Base-by-base conservation (phyloP, 805 yeast species). In the Yamadazyma insecticola region DNA sequence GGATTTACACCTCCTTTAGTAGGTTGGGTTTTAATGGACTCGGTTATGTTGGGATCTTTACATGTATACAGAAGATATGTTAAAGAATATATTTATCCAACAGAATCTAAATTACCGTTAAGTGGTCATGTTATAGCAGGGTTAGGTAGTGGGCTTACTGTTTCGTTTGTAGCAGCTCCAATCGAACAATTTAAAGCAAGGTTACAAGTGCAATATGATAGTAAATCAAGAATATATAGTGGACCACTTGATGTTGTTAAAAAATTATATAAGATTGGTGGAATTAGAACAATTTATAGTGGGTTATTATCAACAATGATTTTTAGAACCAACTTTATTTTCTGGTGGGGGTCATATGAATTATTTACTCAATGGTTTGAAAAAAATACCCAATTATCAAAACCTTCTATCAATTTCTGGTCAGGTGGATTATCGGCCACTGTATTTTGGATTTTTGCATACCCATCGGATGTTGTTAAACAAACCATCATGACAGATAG, bases 321-420 rank as follows among this genome's bases (percentile, higher is more conserved):
- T 10, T 88, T 88, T 63, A 70, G 96, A 51, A 78, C 95, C 1
- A 84, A 84, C 56, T 88, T 87, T 53, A 69, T 84, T 21, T 83
- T 85, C 36, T 86, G 94, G 90, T 88, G 97, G 97, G 95, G 95
- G 2, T 78, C 94, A 0, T 88, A 88, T 52, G 95, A 86, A 50
- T 35, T 86, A 6, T 70, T 87, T 53, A 84, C 94, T 6, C 65
- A 72, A 33, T 78, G 71, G 67, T 78, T 87, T 56, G 70, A 73
- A 42, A 63, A 67, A 5, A 65, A 84, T 45, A 86, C 95, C 1
- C 56, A 60, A 23, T 43, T 86, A 68, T 74, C 81, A 29, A 73
- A 73, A 24, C 76, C 92, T 2, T 65, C 87, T 0, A 70, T 87
- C 36, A 87, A 86, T 54, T 87, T 87, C 60, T 87, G 95, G 95